These are phyloP conservation scores for Populus alba DNA, from an alignment of 345 rosid genomes.

Conservation along the genomic window DNA sequence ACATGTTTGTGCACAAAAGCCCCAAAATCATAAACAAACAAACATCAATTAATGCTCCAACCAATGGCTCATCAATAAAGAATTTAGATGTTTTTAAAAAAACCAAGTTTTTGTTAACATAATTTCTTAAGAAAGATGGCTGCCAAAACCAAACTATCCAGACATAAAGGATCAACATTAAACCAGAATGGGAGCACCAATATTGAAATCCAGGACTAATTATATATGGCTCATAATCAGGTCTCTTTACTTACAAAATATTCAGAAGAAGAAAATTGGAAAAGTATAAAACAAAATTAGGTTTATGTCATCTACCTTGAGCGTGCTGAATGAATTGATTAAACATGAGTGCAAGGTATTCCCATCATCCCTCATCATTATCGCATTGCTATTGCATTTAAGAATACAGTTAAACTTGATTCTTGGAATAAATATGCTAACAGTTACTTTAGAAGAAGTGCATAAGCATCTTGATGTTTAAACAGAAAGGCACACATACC, in stretches of 20 bases:
- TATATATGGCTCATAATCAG: background rate
- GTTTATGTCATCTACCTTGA: constrained; percentile 89
- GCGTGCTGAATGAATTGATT: constrained; percentile 86
- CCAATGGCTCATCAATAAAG: background rate
- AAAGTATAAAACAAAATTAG: constrained; percentile 47
- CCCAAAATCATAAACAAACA: constrained; percentile 16
- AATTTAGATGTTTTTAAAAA: background rate
- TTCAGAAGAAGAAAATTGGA: constrained; percentile 38
- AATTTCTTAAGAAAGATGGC: background rate
- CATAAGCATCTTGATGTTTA: constrained; percentile 10
- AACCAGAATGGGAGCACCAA: background rate
- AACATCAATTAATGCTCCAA: constrained; percentile 12
- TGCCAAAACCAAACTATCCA: background rate
- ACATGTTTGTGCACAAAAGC: constrained; percentile 8
- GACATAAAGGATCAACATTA: background rate
- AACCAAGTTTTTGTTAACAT: background rate
- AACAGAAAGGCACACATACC: constrained; percentile 58
- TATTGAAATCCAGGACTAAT: background rate
- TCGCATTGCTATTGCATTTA: constrained; percentile 97
- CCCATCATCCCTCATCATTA: constrained; percentile 96
- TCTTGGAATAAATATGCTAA: constrained; percentile 58
- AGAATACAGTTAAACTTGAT: constrained; percentile 86
- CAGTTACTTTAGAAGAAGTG: constrained; percentile 42
- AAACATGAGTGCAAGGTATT: constrained; percentile 92
- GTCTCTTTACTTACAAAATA: constrained; percentile 29